Evolutionary conservation across 176 grass and related monocot genomes (phyloP).

Genomic region (Lolium rigidum): DNA sequence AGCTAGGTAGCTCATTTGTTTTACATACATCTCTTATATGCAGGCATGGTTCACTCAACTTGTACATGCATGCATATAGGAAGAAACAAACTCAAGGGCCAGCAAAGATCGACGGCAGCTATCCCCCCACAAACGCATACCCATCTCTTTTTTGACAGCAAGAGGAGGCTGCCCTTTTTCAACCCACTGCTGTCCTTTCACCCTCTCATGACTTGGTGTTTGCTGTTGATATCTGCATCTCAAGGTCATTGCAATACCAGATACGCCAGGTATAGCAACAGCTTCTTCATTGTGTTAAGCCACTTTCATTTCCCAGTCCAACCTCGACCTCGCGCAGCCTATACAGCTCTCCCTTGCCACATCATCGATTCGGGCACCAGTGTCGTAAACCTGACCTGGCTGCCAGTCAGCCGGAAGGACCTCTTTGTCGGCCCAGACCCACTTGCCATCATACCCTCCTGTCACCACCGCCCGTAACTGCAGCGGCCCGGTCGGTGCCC

Average conservation of each 20-base stretch:
- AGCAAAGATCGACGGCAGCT: background rate
- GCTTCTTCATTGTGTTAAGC: background rate
- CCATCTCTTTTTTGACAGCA: conserved; percentile 10
- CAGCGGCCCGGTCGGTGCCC: conserved; percentile 56
- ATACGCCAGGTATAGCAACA: background rate
- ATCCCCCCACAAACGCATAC: background rate
- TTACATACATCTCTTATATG: conserved; percentile 32
- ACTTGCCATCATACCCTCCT: conserved; percentile 65
- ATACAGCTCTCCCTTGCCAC: conserved; percentile 57
- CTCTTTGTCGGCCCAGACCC: conserved; percentile 72
- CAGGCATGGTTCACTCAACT: conserved; percentile 44
- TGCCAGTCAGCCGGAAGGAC: conserved; percentile 71
- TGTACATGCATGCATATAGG: conserved; percentile 29
- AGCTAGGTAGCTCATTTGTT: conserved; percentile 17
- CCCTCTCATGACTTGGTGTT: background rate
- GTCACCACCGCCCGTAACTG: conserved; percentile 75
- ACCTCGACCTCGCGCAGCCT: conserved; percentile 23
- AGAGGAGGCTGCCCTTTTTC: background rate
- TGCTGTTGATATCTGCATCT: background rate
- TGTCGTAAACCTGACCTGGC: conserved; percentile 54
- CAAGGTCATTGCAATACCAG: conserved; percentile 20
- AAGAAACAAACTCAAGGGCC: conserved; percentile 17
- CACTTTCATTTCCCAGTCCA: conserved; percentile 57
- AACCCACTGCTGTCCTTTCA: background rate
- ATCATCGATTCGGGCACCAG: conserved; percentile 60